phyloP scores from a whole-genome alignment of 2,329 filamentous ascomycete species.

The Epichloe scottii region DNA sequence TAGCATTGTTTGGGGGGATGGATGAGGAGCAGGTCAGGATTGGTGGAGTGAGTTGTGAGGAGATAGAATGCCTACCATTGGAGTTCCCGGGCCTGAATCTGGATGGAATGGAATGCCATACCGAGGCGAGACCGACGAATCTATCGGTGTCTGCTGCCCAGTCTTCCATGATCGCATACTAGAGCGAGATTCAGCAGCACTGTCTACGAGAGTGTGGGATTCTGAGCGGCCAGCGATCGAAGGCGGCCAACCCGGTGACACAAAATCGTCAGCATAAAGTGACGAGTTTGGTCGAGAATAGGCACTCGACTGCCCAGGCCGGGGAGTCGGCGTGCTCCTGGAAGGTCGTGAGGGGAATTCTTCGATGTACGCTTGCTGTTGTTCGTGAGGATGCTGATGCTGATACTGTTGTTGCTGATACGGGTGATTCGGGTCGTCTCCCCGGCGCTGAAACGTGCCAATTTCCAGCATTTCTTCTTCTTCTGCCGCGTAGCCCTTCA shows the following conservation, averaged over 20 bases:
- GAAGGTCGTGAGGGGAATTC: constrained; percentile 1
- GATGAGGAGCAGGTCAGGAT: neutral
- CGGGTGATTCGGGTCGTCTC: neutral
- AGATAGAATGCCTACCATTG: constrained; percentile 7
- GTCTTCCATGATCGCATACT: constrained; percentile 14
- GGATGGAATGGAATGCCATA: constrained; percentile 7
- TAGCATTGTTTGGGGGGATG: neutral
- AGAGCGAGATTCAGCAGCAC: constrained; percentile 13
- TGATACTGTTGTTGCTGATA: constrained; percentile 10
- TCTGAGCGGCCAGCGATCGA: constrained; percentile 13
- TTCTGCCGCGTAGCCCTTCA: constrained; percentile 19
- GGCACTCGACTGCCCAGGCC: neutral
- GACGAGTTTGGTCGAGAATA: constrained; percentile 4
- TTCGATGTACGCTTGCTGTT: constrained; percentile 14
- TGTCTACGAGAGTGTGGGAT: constrained; percentile 18
- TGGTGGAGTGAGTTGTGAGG: neutral
- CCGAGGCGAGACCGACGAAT: constrained; percentile 5
- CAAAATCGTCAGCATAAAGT: constrained; percentile 4
- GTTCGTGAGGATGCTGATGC: constrained; percentile 11
- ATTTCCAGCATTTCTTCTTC: constrained; percentile 24
- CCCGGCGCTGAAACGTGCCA: constrained; percentile 15
- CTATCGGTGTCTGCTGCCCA: constrained; percentile 8
- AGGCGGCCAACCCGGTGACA: constrained; percentile 10
- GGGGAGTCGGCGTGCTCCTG: constrained; percentile 1
- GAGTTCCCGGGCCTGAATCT: constrained; percentile 8